Percentiles rank a stretch among this genome's conserved stretches.
Conservation (phyloP, 2,329 filamentous ascomycete genomes). For the Emericellopsis atlantica region DNA sequence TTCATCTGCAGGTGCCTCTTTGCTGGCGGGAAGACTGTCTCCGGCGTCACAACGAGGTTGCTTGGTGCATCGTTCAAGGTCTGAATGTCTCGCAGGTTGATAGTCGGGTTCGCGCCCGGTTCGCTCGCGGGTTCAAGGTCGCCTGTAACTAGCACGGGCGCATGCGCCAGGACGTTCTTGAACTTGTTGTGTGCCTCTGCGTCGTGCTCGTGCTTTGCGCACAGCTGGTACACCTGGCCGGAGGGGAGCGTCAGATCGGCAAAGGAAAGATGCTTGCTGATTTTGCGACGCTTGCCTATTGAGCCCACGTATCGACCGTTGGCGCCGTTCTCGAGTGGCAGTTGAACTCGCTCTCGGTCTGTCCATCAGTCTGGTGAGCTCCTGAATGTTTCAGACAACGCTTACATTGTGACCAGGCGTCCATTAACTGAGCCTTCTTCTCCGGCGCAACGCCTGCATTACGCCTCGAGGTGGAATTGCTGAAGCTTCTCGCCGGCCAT, state of each 20-base stretch:
- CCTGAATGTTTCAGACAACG: background rate
- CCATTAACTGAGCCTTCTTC: conserved; percentile 2
- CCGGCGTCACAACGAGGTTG: conserved; percentile 63
- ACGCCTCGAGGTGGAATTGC: no score
- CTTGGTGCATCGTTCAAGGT: conserved; percentile 25
- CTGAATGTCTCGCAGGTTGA: conserved; percentile 46
- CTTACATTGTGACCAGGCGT: conserved; percentile 3
- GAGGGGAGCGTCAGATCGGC: conserved; percentile 35
- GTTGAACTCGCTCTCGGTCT: conserved; percentile 14
- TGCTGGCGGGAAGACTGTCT: conserved; percentile 61
- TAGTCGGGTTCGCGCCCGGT: conserved; percentile 33
- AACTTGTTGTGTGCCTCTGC: conserved; percentile 26
- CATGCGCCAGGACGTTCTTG: conserved; percentile 32
- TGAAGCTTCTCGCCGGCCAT: no score
- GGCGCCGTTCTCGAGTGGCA: conserved; percentile 6
- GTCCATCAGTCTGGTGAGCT: background rate
- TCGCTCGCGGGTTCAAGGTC: conserved; percentile 11
- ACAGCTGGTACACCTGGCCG: conserved; percentile 30
- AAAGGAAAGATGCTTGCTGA: conserved; percentile 61
- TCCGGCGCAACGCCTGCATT: conserved; percentile 1
- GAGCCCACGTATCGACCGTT: conserved; percentile 41
- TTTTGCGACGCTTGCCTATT: conserved; percentile 52
- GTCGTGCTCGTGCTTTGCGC: conserved; percentile 23
- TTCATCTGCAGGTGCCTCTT: conserved; percentile 77
- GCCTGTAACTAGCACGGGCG: conserved; percentile 38